Percentiles rank a stretch among this genome's conserved stretches.
Conservation (phyloP, 805 yeast species). For the Suhomyces kilbournensis region DNA sequence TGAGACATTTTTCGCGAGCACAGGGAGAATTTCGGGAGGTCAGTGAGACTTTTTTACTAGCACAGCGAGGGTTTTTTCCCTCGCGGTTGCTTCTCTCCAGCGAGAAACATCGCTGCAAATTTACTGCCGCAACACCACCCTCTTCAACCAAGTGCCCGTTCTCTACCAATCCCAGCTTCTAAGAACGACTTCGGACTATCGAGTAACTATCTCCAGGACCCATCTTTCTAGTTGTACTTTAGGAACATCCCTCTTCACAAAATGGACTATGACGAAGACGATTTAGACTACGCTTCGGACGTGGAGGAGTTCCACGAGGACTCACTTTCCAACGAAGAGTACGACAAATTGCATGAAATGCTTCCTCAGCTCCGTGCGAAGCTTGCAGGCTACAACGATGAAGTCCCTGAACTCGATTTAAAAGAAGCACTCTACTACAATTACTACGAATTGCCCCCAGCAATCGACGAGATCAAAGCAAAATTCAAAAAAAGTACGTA, state of each 20-base stretch:
- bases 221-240: conserved; percentile 16
- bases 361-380: conserved; percentile 43
- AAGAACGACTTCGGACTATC: background rate
- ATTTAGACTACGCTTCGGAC: conserved; percentile 22
- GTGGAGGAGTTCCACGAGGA: conserved; percentile 39
- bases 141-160: background rate
- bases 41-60: no score
- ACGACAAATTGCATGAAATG: conserved; percentile 39
- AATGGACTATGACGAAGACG: conserved; percentile 23
- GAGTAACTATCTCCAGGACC: background rate
- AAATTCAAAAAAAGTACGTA: conserved; percentile 48
- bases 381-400: conserved; percentile 39
- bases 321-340: conserved; percentile 36
- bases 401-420: conserved; percentile 47
- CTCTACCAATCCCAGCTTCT: background rate
- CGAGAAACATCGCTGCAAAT: background rate
- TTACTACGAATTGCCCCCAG: conserved; percentile 51
- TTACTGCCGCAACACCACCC: background rate
- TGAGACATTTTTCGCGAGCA: no score
- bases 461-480: conserved; percentile 46
- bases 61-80: background rate
- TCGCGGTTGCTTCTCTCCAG: background rate
- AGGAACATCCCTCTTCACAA: background rate
- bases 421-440: conserved; percentile 59
- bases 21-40: no score